A percentile compares a stretch with the other conserved stretches of the same genome.
phyloP scores from a whole-genome alignment of 78 protist genomes.

The Ministeria vibrans region DNA sequence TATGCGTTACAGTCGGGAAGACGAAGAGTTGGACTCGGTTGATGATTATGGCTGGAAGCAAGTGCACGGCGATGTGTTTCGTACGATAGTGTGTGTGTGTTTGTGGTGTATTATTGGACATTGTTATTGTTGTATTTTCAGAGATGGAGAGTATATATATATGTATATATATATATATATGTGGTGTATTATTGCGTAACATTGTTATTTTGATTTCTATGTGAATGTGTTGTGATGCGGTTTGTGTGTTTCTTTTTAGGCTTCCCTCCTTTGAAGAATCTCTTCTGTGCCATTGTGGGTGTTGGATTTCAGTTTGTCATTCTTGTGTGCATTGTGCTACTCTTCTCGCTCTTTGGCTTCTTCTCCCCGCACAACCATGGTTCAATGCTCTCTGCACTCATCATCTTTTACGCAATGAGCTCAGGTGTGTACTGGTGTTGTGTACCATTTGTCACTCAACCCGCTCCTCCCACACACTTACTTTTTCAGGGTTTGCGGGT shows the following conservation, averaged over 20 bases:
- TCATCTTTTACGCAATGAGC: constrained; percentile 88
- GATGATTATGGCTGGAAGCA: constrained; percentile 97
- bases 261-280: constrained; percentile 65
- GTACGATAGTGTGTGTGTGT: too few relatives aligned
- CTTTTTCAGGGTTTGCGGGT: constrained; percentile 39
- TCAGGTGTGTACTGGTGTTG: not conserved
- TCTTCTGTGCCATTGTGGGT: constrained; percentile 76
- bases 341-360: constrained; percentile 69
- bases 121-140: too few relatives aligned
- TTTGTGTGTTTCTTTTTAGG: too few relatives aligned
- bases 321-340: constrained; percentile 52
- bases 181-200: too few relatives aligned
- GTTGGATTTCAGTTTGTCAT: constrained; percentile 81
- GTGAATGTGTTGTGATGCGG: too few relatives aligned
- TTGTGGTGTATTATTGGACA: too few relatives aligned
- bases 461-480: not conserved
- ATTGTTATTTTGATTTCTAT: too few relatives aligned
- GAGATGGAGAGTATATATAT: too few relatives aligned
- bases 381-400: constrained; percentile 70
- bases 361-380: constrained; percentile 87
- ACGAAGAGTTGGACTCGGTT: not conserved
- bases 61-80: constrained; percentile 94
- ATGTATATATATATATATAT: too few relatives aligned
- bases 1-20: constrained; percentile 12
- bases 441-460: not conserved